Evolutionary conservation across 2,329 filamentous ascomycete genomes (phyloP), one percentile per base, ranked within the genome.

Genomic region (Hortaea sp.): DNA sequence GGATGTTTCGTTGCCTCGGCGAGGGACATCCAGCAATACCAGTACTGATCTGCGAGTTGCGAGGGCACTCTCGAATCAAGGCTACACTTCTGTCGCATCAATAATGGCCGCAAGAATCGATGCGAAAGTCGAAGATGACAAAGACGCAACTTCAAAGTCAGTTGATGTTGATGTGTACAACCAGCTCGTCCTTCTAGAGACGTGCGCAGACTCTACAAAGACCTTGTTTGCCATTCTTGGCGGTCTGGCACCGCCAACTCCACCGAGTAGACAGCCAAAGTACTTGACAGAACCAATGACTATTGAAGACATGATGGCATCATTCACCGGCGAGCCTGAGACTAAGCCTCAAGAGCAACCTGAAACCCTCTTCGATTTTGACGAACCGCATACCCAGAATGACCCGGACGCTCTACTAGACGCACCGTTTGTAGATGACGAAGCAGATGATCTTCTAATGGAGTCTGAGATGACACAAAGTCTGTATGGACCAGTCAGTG

Each of bases 131-230:
- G 68, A 71, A 20, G 70, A 74, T 37, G 71, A 72, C 2, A 70
- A 70, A 1, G 75, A 81, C 32, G 78, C 75, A 1, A 77, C 74
- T 0, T 74, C 80, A 29, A 84, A 82, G 52, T 77, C 79, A 37
- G 66, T 95, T 10, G 83, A 92, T 54, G 74, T 95, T 1, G 86
- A 94, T 52, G 70, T 97, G 41, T 80, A 80, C 50, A 89, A 95
- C 58, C 84, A 94, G 53, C 74, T 98, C 1, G 73, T 98, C 44
- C 82, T 98, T 31, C 69, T 98, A 5, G 92, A 98, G 65, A 94
- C 89, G 1, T 98, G 94, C 59, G 92, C 92, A 29, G 92, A 98
- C 66, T 98, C 92, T 1, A 97, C 88, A 0, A 88, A 95, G 63
- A 98, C 92, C 0, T 74, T 98, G 10, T 83, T 95, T 44, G 75